Percentiles rank a stretch among this genome's conserved stretches.
Evolutionary conservation across 2,329 filamentous ascomycete genomes (phyloP).

Genomic region (Madurella fahalii): DNA sequence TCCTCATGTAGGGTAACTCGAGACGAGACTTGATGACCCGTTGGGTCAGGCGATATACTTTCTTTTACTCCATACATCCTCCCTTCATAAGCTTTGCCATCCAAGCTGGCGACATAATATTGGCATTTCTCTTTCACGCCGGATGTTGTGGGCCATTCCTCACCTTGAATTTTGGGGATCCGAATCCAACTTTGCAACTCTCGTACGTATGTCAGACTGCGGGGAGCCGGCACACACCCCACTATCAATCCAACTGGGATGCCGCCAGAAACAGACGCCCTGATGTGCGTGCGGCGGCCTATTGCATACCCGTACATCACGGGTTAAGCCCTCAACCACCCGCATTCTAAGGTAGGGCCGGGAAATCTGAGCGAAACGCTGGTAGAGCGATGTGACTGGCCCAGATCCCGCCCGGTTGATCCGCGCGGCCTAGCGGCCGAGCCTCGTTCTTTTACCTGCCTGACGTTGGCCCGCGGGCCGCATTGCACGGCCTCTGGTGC

Average conservation of each 20-base stretch:
- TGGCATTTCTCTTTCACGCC: too few relatives aligned
- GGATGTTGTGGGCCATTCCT: too few relatives aligned
- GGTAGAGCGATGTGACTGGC: background rate
- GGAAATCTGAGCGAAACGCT: background rate
- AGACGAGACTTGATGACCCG: too few relatives aligned
- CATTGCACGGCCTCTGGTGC: background rate
- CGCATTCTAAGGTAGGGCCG: background rate
- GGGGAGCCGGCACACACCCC: background rate
- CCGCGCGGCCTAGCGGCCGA: slow-evolving; percentile 1
- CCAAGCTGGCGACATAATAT: too few relatives aligned
- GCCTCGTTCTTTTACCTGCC: background rate
- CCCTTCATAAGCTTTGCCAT: too few relatives aligned
- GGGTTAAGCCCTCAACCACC: too few relatives aligned
- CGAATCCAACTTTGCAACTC: too few relatives aligned
- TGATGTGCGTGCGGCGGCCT: background rate
- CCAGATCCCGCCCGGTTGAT: background rate
- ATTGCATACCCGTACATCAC: background rate
- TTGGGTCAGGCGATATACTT: too few relatives aligned
- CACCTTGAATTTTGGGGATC: background rate
- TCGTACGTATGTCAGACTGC: too few relatives aligned
- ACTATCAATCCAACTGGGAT: background rate
- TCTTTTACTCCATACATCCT: too few relatives aligned
- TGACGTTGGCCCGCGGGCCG: background rate
- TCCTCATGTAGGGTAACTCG: too few relatives aligned
- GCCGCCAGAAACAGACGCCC: background rate